phyloP scores from a whole-genome alignment of 306 rosid species.

The Phaseolus lunatus region DNA sequence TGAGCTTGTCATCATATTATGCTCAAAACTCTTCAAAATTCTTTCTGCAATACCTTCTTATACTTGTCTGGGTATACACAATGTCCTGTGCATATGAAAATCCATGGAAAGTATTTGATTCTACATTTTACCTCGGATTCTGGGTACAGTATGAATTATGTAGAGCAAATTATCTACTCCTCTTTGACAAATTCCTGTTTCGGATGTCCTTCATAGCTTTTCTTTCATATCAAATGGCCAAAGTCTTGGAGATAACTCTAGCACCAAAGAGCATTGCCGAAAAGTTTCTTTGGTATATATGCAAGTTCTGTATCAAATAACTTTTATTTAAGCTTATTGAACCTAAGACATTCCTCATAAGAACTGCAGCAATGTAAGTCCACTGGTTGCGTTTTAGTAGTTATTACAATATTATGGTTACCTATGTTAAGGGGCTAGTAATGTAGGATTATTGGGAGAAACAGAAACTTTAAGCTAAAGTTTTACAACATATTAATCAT shows the following conservation, averaged over 20 bases:
- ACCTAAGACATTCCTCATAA: constrained; percentile 12
- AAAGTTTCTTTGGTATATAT: constrained; percentile 2
- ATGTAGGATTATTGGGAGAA: not conserved
- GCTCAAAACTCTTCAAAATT: not conserved
- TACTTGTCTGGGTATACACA: not conserved
- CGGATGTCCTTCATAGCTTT: constrained; percentile 19
- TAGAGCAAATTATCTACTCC: constrained; percentile 12
- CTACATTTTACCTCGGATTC: constrained; percentile 16
- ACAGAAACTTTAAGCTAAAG: not conserved
- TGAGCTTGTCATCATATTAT: not conserved
- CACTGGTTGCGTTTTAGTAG: constrained; percentile 20
- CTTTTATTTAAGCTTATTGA: constrained; percentile 21
- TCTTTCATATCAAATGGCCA: constrained; percentile 25
- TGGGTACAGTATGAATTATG: constrained; percentile 17
- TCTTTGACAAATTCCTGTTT: constrained; percentile 14
- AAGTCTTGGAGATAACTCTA: constrained; percentile 12
- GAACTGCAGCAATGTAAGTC: constrained; percentile 15
- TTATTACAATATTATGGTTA: constrained; percentile 33
- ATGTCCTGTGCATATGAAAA: not conserved
- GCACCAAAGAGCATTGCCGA: constrained; percentile 14
- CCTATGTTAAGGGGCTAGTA: not conserved
- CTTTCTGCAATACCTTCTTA: not conserved
- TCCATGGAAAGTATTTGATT: constrained; percentile 8
- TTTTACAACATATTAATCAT: not conserved
- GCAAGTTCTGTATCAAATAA: constrained; percentile 15